Evolutionary conservation across 1,284 basidiomycete genomes (phyloP).

Genomic region (Cronartium quercuum): DNA sequence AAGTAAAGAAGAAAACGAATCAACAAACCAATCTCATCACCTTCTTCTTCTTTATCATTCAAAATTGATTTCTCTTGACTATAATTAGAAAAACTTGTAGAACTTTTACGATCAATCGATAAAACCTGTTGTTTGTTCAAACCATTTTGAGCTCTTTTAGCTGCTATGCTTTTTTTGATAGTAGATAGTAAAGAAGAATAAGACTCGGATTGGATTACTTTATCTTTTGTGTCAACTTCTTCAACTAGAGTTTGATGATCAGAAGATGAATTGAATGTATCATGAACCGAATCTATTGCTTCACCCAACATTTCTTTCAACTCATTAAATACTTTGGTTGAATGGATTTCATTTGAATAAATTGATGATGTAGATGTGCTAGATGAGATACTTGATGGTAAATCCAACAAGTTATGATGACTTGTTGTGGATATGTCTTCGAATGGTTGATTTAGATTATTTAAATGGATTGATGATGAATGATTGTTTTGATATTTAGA

Average conservation of each 20-base stretch:
- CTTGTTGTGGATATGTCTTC: not conserved
- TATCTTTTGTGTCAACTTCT: not conserved
- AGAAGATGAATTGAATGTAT: not conserved
- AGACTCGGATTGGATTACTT: not conserved
- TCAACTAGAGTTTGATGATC: not conserved
- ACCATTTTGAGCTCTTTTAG: not conserved
- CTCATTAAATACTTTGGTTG: slow-evolving; percentile 15
- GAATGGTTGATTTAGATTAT: not conserved
- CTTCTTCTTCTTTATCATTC: not conserved
- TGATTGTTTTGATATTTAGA: slow-evolving; percentile 9
- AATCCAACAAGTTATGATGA: not conserved
- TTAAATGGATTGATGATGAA: not conserved
- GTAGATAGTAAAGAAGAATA: not conserved
- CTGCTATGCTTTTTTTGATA: not conserved
- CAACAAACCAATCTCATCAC: not conserved
- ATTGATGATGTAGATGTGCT: not conserved
- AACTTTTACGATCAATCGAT: not conserved
- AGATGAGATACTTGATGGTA: slow-evolving; percentile 7
- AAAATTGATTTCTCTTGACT: not conserved
- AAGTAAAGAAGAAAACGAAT: not conserved
- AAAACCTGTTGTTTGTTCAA: slow-evolving; percentile 1
- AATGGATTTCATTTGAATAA: not conserved
- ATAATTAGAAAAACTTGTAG: slow-evolving; percentile 15
- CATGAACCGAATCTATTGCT: slow-evolving; percentile 24
- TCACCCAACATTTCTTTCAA: slow-evolving; percentile 30